A percentile compares a stretch with the other conserved stretches of the same genome.
phyloP scores from a whole-genome alignment of 140 eudicot species.

The Senecio squalidus region DNA sequence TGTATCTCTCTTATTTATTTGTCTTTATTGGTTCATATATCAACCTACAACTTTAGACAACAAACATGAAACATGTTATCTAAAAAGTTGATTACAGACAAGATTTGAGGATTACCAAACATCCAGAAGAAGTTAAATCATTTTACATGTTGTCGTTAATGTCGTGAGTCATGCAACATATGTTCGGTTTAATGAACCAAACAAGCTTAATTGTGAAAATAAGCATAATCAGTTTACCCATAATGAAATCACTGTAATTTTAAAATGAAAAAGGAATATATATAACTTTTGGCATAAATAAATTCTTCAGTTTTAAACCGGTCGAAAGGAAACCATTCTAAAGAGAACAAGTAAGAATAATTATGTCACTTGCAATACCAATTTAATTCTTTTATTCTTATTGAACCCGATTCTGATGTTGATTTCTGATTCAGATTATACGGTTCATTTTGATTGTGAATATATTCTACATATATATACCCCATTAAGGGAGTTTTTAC shows the following conservation, averaged over 20 bases:
- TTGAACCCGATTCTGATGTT: conserved; percentile 23
- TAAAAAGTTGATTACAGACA: too few species aligned
- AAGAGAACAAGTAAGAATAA: conserved; percentile 10
- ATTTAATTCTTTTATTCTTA: conserved; percentile 18
- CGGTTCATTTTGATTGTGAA: conserved; percentile 20
- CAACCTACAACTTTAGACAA: too few species aligned
- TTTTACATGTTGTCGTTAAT: background rate
- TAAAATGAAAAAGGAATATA: background rate
- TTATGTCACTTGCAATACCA: conserved; percentile 10
- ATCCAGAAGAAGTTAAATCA: background rate
- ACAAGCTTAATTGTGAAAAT: background rate
- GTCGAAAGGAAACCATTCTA: conserved; percentile 9
- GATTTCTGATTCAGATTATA: conserved; percentile 23
- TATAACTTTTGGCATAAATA: background rate
- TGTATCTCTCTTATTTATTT: background rate
- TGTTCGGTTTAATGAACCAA: background rate
- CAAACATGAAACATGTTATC: too few species aligned
- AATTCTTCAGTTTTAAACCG: conserved; percentile 5
- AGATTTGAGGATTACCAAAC: too few species aligned
- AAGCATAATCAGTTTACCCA: background rate
- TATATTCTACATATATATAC: conserved; percentile 15
- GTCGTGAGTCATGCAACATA: background rate
- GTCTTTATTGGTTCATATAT: background rate
- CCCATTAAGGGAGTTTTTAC: background rate
- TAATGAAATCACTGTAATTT: background rate